A percentile compares a stretch with the other conserved stretches of the same genome.
Evolutionary conservation across 202 grass and related monocot genomes (phyloP).

Genomic region (Zizania palustris): DNA sequence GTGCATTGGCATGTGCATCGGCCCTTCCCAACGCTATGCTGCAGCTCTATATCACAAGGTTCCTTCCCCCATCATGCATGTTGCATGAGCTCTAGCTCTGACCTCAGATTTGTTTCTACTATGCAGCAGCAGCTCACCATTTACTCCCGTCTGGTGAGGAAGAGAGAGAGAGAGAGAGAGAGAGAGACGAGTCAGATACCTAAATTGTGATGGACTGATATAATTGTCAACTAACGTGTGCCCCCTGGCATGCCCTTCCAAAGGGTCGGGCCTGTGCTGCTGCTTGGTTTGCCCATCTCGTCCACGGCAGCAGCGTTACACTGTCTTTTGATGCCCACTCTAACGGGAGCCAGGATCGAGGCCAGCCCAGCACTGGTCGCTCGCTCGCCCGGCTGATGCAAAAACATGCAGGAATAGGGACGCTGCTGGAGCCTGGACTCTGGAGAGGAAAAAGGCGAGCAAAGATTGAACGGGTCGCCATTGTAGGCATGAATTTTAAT

Average conservation of each 20-base stretch:
- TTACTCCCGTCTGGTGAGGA: conserved; percentile 45
- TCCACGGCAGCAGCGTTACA: conserved; percentile 50
- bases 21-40: conserved; percentile 26
- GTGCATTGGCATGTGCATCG: conserved; percentile 41
- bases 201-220: conserved; percentile 55
- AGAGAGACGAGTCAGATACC: conserved; percentile 43
- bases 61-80: conserved; percentile 41
- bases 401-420: conserved; percentile 37
- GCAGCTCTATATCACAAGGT: conserved; percentile 34
- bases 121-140: conserved; percentile 24
- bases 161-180: neutral
- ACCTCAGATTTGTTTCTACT: conserved; percentile 55
- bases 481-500: conserved; percentile 45
- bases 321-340: conserved; percentile 43
- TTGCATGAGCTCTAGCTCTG: conserved; percentile 36
- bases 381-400: conserved; percentile 24
- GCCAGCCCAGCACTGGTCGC: conserved; percentile 30
- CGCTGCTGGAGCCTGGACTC: conserved; percentile 39
- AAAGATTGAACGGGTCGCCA: conserved; percentile 37
- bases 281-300: conserved; percentile 45
- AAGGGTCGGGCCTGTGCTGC: conserved; percentile 38
- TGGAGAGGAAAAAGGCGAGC: conserved; percentile 23
- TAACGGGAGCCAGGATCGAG: conserved; percentile 48
- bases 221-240: conserved; percentile 62
- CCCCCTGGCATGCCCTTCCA: conserved; percentile 59